Percentiles rank a stretch among this genome's conserved stretches.
Evolutionary conservation across 2,329 filamentous ascomycete species (phyloP).

Genomic region (Aspergillus glaucus): DNA sequence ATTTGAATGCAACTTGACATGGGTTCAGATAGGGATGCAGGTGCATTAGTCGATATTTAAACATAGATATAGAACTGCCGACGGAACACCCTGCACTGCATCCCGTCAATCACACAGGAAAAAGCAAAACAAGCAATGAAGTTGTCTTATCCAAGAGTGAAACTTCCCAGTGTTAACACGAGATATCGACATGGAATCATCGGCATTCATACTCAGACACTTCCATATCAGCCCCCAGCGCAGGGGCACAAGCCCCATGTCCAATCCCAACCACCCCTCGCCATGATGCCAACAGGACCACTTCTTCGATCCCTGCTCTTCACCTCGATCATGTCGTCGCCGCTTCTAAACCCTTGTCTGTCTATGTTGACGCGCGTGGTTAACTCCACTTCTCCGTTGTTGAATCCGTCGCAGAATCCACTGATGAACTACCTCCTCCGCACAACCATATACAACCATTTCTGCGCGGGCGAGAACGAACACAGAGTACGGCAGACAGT

Average conservation of each 20-base stretch:
- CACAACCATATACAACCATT: conserved; percentile 42
- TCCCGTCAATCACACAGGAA: too few species aligned
- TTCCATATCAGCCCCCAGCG: neutral
- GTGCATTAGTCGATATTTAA: too few species aligned
- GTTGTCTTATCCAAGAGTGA: too few species aligned
- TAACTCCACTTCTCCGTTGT: conserved; percentile 29
- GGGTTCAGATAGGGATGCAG: too few species aligned
- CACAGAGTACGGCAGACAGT: conserved; percentile 34
- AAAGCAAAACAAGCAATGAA: too few species aligned
- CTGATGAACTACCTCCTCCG: conserved; percentile 33
- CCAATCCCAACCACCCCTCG: conserved; percentile 6
- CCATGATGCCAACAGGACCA: conserved; percentile 11
- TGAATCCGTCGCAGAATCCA: conserved; percentile 38
- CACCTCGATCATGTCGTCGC: conserved; percentile 15
- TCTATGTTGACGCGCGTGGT: conserved; percentile 29
- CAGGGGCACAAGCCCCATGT: too few species aligned
- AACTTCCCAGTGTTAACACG: neutral
- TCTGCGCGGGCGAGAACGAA: conserved; percentile 42
- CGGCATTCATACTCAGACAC: neutral
- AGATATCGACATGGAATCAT: neutral
- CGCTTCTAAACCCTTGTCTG: conserved; percentile 9
- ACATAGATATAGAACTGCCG: too few species aligned
- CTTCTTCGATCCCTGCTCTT: conserved; percentile 14
- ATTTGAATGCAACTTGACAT: too few species aligned
- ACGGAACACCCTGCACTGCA: too few species aligned